phyloP scores from a whole-genome alignment of 2,329 filamentous ascomycete species.

The Delphinella strobiligena region DNA sequence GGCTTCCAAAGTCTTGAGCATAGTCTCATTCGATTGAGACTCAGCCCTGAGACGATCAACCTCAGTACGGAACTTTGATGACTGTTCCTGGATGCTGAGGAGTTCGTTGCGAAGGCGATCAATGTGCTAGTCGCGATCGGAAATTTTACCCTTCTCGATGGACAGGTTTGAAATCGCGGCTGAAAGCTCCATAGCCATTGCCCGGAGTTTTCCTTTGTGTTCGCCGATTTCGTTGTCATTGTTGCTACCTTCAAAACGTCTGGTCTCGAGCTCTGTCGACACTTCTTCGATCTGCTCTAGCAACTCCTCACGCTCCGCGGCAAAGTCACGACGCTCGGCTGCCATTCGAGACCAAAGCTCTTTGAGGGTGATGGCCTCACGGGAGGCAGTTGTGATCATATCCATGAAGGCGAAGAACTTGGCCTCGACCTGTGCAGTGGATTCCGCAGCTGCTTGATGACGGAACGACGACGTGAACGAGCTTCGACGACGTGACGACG shows the following conservation, averaged over 20 bases:
- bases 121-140: conserved; percentile 18
- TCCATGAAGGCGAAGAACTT: conserved; percentile 22
- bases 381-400: conserved; percentile 18
- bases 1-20: conserved; percentile 13
- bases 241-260: conserved; percentile 11
- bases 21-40: conserved; percentile 13
- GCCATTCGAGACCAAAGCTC: conserved; percentile 19
- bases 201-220: conserved; percentile 18
- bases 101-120: conserved; percentile 16
- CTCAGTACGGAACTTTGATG: conserved; percentile 14
- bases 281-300: conserved; percentile 18
- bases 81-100: conserved; percentile 12
- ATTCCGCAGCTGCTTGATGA: conserved; percentile 18
- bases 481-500: conserved; percentile 12
- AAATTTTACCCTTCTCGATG: conserved; percentile 16
- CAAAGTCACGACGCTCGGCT: conserved; percentile 18
- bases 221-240: conserved; percentile 16
- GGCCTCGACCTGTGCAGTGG: conserved; percentile 18
- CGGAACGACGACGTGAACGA: conserved; percentile 16
- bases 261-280: conserved; percentile 15
- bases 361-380: conserved; percentile 19
- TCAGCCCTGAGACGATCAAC: conserved; percentile 16
- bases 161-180: conserved; percentile 14
- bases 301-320: conserved; percentile 18
- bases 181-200: conserved; percentile 14